Conservation (phyloP, 768 basidiomycete genomes). For the Russula virescens region DNA sequence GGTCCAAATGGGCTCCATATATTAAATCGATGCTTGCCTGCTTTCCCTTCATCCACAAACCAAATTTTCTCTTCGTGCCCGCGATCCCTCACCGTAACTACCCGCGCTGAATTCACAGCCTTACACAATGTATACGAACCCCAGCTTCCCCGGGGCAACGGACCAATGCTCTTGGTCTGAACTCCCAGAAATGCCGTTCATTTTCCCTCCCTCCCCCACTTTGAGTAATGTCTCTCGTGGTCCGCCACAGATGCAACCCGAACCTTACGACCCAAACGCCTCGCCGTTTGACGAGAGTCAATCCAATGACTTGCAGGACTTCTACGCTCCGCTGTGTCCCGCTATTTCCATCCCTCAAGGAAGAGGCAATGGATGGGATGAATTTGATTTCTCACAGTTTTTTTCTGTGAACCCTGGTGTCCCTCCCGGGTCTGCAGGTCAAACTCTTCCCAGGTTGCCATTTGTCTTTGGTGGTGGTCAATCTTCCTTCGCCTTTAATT, state of each 20-base stretch:
- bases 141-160: background rate
- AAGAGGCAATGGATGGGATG: background rate
- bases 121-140: background rate
- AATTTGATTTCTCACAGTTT: conserved; percentile 8
- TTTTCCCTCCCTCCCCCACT: background rate
- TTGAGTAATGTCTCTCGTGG: background rate
- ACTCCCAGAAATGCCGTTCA: background rate
- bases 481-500: conserved; percentile 2
- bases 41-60: conserved; percentile 15
- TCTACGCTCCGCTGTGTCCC: background rate
- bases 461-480: conserved; percentile 5
- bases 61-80: background rate
- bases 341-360: background rate
- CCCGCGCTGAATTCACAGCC: background rate
- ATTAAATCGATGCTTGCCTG: conserved; percentile 7
- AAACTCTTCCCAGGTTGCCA: background rate
- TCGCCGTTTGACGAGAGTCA: background rate
- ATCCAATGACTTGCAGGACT: background rate
- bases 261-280: background rate
- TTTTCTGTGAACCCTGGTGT: background rate
- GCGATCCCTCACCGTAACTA: background rate
- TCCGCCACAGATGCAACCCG: background rate
- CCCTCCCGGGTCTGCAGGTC: background rate
- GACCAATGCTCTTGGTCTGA: conserved; percentile 5
- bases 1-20: conserved; percentile 9